Percentiles rank a stretch among this genome's conserved stretches.
phyloP scores from a whole-genome alignment of 495 filamentous ascomycete species.

The Melanomma pulvis-pyrius region DNA sequence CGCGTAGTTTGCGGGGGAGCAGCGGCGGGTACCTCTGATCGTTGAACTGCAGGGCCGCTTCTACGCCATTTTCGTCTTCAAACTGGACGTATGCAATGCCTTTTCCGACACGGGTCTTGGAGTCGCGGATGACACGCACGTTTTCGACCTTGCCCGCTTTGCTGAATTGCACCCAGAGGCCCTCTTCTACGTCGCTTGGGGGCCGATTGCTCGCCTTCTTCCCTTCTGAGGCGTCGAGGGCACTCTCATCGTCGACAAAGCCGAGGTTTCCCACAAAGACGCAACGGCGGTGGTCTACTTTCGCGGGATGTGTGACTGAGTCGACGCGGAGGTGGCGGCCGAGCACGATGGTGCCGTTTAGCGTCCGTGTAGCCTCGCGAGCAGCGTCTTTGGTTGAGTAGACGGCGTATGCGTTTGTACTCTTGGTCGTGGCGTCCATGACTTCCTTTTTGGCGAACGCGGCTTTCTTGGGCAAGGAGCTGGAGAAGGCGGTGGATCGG shows the following conservation, averaged over 20 bases:
- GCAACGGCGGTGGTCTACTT: slow-evolving; percentile 81
- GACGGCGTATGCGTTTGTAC: slow-evolving; percentile 92
- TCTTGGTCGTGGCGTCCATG: slow-evolving; percentile 85
- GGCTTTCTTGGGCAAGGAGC: slow-evolving; percentile 83
- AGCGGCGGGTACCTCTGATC: slow-evolving; percentile 92
- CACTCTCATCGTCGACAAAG: slow-evolving; percentile 84
- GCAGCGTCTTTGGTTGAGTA: slow-evolving; percentile 74
- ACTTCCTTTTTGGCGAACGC: slow-evolving; percentile 81
- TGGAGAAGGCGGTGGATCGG: slow-evolving; percentile 82
- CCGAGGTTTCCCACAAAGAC: slow-evolving; percentile 97
- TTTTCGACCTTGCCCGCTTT: slow-evolving; percentile 84
- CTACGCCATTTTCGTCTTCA: slow-evolving; percentile 81
- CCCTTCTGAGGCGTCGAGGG: slow-evolving; percentile 57
- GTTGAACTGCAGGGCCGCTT: slow-evolving; percentile 80
- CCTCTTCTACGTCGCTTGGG: slow-evolving; percentile 92
- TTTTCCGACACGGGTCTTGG: slow-evolving; percentile 88
- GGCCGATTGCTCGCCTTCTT: slow-evolving; percentile 65
- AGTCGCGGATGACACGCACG: slow-evolving; percentile 89
- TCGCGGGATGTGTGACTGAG: slow-evolving; percentile 81
- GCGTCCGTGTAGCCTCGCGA: slow-evolving; percentile 69
- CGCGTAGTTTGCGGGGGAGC: slow-evolving; percentile 83
- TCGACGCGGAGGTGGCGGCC: slow-evolving; percentile 91
- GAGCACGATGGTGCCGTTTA: slow-evolving; percentile 84
- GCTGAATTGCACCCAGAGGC: slow-evolving; percentile 85
- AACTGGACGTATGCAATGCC: slow-evolving; percentile 99